Percentiles rank a stretch among this genome's conserved stretches.
Evolutionary conservation across 352 stramenopile species (phyloP).

Genomic region (Globisporangium apiculatum): DNA sequence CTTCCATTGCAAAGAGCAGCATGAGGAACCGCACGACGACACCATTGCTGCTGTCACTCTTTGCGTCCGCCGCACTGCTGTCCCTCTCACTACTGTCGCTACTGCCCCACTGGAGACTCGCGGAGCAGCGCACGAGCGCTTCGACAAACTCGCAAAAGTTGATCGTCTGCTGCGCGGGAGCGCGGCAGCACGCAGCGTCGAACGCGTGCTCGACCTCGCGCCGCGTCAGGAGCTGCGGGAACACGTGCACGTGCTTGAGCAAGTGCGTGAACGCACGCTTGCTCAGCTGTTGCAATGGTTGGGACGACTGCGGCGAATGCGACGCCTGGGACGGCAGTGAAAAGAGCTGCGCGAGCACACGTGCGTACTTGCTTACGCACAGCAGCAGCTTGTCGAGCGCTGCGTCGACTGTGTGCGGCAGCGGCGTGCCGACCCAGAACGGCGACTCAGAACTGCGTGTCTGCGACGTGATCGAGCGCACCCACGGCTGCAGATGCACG

Average conservation of each 20-base stretch:
- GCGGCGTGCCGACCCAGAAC: slow-evolving; percentile 17
- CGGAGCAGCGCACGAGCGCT: slow-evolving; percentile 40
- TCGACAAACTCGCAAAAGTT: slow-evolving; percentile 64
- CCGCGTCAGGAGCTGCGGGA: slow-evolving; percentile 53
- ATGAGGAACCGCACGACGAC: slow-evolving; percentile 64
- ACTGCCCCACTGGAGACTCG: slow-evolving; percentile 33
- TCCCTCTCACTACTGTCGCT: too few relatives aligned
- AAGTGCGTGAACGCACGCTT: slow-evolving; percentile 28
- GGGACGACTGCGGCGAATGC: background rate
- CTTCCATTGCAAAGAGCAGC: slow-evolving; percentile 76
- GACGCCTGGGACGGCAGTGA: slow-evolving; percentile 1
- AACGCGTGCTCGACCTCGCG: slow-evolving; percentile 45
- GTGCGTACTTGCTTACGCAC: slow-evolving; percentile 34
- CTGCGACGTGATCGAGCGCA: background rate
- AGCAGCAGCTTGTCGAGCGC: slow-evolving; percentile 28
- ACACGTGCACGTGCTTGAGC: slow-evolving; percentile 45
- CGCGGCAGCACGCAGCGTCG: slow-evolving; percentile 22
- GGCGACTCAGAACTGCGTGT: background rate
- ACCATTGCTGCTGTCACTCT: slow-evolving; percentile 3
- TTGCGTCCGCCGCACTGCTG: too few relatives aligned
- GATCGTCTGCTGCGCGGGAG: slow-evolving; percentile 19
- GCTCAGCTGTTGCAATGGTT: slow-evolving; percentile 18
- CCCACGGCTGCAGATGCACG: slow-evolving; percentile 5
- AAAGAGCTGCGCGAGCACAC: slow-evolving; percentile 36
- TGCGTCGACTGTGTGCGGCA: slow-evolving; percentile 22